These are phyloP conservation scores for Alternaria brassicicola DNA, from an alignment of 2,329 filamentous ascomycete species.

Conservation along the genomic window DNA sequence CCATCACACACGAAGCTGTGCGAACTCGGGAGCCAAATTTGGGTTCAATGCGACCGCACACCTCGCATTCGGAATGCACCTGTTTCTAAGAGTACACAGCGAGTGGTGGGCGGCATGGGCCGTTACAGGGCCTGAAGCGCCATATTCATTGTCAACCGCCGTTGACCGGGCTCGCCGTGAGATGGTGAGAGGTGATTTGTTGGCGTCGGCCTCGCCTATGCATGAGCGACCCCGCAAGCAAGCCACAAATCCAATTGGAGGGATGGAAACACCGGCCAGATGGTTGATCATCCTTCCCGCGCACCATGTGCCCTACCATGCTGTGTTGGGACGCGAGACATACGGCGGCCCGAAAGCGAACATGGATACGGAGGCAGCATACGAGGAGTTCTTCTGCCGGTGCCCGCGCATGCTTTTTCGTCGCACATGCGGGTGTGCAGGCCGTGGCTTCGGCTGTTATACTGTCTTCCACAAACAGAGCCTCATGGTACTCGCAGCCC, in stretches of 20 bases:
- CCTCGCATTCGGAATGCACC: slow-evolving; percentile 8
- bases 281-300: slow-evolving; percentile 33
- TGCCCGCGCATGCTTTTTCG: slow-evolving; percentile 10
- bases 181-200: slow-evolving; percentile 19
- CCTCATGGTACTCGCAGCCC: slow-evolving; percentile 19
- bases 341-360: slow-evolving; percentile 11
- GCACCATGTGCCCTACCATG: slow-evolving; percentile 15
- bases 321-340: slow-evolving; percentile 10
- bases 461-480: slow-evolving; percentile 25
- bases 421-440: neutral
- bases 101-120: slow-evolving; percentile 4
- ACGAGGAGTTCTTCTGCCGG: slow-evolving; percentile 4
- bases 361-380: slow-evolving; percentile 8
- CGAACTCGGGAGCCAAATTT: slow-evolving; percentile 22
- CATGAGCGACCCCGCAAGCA: slow-evolving; percentile 28
- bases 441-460: slow-evolving; percentile 10
- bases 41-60: slow-evolving; percentile 14
- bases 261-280: slow-evolving; percentile 18
- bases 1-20: slow-evolving; percentile 22
- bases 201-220: slow-evolving; percentile 38
- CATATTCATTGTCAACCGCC: slow-evolving; percentile 14
- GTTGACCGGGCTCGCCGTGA: slow-evolving; percentile 33
- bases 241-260: slow-evolving; percentile 16
- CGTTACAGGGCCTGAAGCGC: slow-evolving; percentile 7
- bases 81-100: neutral